phyloP scores from a whole-genome alignment of 2,329 filamentous ascomycete genomes.

The Alternaria dauci region DNA sequence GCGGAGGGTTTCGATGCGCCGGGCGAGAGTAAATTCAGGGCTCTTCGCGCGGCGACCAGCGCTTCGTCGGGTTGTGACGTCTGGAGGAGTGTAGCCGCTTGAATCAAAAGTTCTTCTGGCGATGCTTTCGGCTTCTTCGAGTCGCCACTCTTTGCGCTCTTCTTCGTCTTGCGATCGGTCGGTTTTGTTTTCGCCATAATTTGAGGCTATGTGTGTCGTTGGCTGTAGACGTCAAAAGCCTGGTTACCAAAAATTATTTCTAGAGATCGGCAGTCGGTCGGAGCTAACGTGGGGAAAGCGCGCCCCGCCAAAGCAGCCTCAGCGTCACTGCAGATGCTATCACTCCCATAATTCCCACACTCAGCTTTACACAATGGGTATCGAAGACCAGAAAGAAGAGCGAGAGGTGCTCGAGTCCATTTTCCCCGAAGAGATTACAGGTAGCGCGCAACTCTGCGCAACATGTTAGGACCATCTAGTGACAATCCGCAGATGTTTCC shows the following conservation, averaged over 20 bases:
- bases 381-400: conserved; percentile 93
- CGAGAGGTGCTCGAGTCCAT: conserved; percentile 98
- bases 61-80: conserved; percentile 67
- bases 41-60: conserved; percentile 62
- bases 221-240: conserved; percentile 6
- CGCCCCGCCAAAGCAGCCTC: conserved; percentile 33
- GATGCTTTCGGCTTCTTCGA: conserved; percentile 60
- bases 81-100: conserved; percentile 65
- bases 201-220: not conserved
- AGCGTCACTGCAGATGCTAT: conserved; percentile 19
- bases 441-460: conserved; percentile 56
- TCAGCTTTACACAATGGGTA: conserved; percentile 53
- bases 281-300: conserved; percentile 37
- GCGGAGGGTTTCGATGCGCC: conserved; percentile 43
- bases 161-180: conserved; percentile 53
- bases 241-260: conserved; percentile 33
- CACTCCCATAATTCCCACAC: conserved; percentile 6
- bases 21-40: conserved; percentile 59
- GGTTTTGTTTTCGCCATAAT: conserved; percentile 63
- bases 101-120: conserved; percentile 63
- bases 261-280: conserved; percentile 29
- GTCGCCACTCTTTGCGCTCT: conserved; percentile 44
- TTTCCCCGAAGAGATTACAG: conserved; percentile 96
- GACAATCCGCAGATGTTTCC: conserved; percentile 73
- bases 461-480: conserved; percentile 11